Evolutionary conservation across 306 rosid species (phyloP), one percentile per base, ranked within the genome.

Genomic region (Dryas alaskensis): DNA sequence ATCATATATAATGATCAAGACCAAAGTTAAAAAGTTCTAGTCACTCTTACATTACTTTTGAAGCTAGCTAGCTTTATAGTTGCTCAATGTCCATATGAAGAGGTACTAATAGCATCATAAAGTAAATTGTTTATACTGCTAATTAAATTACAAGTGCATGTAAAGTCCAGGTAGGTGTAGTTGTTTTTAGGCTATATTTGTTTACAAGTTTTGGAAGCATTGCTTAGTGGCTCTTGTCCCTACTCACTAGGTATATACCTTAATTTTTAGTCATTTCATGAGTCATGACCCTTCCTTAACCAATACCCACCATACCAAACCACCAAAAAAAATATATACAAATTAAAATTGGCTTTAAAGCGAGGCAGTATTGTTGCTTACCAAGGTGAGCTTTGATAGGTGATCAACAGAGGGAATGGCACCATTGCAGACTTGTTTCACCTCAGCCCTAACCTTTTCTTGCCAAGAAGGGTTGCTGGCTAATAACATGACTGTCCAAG

Each of bases 401-500:
- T 87, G 96, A 74, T 90, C 90, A 13, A 76, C 45, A 3, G 98
- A 72, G 25, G 93, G 99, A 57, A 75, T 60, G 75, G 25, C 84
- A 0, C 79, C 89, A 79, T 85, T 76, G 84, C 87, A 90, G 17
- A 84, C 89, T 60, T 83, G 82, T 40, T 82, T 86, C 13, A 92
- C 84, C 79, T 92, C 89, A 13, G 40, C 80, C 48, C 99, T 84
- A 53, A 92, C 88, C 54, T 62, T 90, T 0, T 95, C 81, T 76
- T 95, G 99, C 98, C 99, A 95, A 57, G 76, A 43, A 2, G 89
- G 88, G 53, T 92, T 90, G 66, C 79, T 84, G 8, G 99, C 98
- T 0, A 95, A 58, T 73, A 95, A 76, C 98, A 95, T 95, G 55
- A 92, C 82, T 5, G 97, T 86, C 99, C 99, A 95, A 5, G 93